Conservation (phyloP, 352 stramenopile species). For the Pythium rhizo-oryzae region DNA sequence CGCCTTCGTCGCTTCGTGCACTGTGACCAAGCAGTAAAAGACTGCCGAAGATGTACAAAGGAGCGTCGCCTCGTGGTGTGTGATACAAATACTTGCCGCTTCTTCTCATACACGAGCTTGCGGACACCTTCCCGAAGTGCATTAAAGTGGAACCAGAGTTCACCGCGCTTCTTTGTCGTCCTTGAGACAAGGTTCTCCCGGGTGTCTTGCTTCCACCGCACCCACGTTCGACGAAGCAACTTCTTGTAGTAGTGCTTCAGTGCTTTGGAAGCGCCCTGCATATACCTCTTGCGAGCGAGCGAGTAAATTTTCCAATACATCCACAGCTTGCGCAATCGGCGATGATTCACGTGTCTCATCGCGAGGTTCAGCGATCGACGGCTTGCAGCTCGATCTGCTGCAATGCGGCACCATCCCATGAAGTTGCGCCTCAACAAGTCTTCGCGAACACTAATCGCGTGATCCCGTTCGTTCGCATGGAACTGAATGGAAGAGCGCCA, state of each 20-base stretch:
- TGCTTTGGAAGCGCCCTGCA: slow-evolving; percentile 70
- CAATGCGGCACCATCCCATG: slow-evolving; percentile 42
- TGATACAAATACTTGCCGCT: slow-evolving; percentile 11
- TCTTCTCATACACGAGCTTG: slow-evolving; percentile 28
- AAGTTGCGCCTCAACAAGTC: slow-evolving; percentile 37
- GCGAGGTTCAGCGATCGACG: slow-evolving; percentile 55
- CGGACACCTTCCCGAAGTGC: slow-evolving; percentile 43
- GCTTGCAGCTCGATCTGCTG: slow-evolving; percentile 37
- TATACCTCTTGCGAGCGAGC: slow-evolving; percentile 60
- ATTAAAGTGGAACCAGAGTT: slow-evolving; percentile 55
- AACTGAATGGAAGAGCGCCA: slow-evolving; percentile 3
- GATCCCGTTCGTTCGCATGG: background rate
- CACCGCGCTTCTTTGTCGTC: slow-evolving; percentile 49
- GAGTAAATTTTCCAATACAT: slow-evolving; percentile 82
- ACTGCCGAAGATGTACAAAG: slow-evolving; percentile 24
- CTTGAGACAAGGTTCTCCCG: slow-evolving; percentile 41
- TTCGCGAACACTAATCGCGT: background rate
- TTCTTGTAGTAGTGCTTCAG: slow-evolving; percentile 81
- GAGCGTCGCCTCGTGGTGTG: slow-evolving; percentile 26
- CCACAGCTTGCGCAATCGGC: slow-evolving; percentile 70
- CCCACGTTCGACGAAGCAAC: slow-evolving; percentile 59
- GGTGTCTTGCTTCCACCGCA: slow-evolving; percentile 46
- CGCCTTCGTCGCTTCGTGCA: slow-evolving; percentile 26
- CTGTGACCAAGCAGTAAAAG: slow-evolving; percentile 31
- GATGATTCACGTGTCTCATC: slow-evolving; percentile 63